Conservation (phyloP, 73 alveolate genomes). For the Paramecium pentaurelia region DNA sequence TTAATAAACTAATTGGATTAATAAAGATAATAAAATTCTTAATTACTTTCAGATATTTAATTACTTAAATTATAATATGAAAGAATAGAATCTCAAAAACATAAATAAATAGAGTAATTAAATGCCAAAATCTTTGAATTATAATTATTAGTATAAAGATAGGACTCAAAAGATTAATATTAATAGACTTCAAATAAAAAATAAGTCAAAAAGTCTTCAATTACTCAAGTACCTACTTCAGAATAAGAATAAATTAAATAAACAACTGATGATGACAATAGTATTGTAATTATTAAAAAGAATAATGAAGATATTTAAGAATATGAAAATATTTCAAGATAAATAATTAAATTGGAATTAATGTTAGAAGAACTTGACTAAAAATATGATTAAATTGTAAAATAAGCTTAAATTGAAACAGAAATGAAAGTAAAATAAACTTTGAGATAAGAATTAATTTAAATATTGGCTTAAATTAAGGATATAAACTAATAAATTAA, state of each 20-base stretch:
- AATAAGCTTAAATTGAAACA: background rate
- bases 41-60: background rate
- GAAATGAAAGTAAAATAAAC: background rate
- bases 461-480: background rate
- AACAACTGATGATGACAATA: background rate
- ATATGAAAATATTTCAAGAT: background rate
- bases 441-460: background rate
- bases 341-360: background rate
- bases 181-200: background rate
- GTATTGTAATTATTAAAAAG: background rate
- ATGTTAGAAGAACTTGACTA: background rate
- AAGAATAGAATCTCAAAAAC: background rate
- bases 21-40: background rate
- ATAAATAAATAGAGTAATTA: background rate
- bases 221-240: background rate
- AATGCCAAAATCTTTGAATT: background rate
- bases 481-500: conserved; percentile 1
- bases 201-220: background rate
- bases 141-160: background rate
- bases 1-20: background rate
- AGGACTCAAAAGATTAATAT: background rate
- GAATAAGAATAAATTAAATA: background rate
- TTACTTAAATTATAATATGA: background rate
- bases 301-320: background rate
- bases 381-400: background rate